A percentile compares a stretch with the other conserved stretches of the same genome.
These are phyloP conservation scores for Lactifluus subvellereus DNA, from an alignment of 768 basidiomycete species.

Conservation along the genomic window DNA sequence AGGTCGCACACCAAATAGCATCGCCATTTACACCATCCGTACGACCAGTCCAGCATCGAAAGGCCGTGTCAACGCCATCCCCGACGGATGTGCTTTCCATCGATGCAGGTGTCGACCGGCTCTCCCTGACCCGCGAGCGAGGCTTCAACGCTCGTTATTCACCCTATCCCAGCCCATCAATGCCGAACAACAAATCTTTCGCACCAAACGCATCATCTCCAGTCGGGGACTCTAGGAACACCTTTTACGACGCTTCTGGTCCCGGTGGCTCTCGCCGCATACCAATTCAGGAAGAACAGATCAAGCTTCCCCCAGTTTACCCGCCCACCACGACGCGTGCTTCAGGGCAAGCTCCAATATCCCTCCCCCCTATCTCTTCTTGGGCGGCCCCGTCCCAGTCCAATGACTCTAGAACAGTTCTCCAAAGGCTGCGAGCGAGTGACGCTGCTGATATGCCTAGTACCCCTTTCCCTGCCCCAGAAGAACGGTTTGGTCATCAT, in stretches of 20 bases:
- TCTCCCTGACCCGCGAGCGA: constrained; percentile 31
- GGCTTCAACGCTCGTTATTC: constrained; percentile 36
- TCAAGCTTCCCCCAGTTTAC: constrained; percentile 40
- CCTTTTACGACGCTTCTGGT: constrained; percentile 26
- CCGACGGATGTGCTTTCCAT: constrained; percentile 21
- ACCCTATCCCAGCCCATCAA: constrained; percentile 39
- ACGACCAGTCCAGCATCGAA: constrained; percentile 9
- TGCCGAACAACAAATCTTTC: constrained; percentile 27
- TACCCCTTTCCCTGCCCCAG: background rate
- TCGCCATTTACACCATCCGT: constrained; percentile 13
- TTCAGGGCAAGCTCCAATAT: constrained; percentile 39
- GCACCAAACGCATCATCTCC: constrained; percentile 30
- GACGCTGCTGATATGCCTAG: constrained; percentile 2
- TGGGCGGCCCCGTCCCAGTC: constrained; percentile 13
- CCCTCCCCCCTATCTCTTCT: constrained; percentile 58
- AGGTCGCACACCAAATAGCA: background rate
- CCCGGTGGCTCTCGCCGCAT: constrained; percentile 17
- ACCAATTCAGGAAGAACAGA: constrained; percentile 32
- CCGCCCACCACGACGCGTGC: constrained; percentile 30
- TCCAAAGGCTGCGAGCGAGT: constrained; percentile 18
- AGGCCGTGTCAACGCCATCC: constrained; percentile 9
- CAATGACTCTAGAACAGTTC: constrained; percentile 21
- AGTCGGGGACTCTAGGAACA: constrained; percentile 34
- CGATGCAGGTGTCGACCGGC: constrained; percentile 28
- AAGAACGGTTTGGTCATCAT: constrained; percentile 4